Conservation (phyloP, 768 basidiomycete genomes). For the Hemileccinum rubropunctum region DNA sequence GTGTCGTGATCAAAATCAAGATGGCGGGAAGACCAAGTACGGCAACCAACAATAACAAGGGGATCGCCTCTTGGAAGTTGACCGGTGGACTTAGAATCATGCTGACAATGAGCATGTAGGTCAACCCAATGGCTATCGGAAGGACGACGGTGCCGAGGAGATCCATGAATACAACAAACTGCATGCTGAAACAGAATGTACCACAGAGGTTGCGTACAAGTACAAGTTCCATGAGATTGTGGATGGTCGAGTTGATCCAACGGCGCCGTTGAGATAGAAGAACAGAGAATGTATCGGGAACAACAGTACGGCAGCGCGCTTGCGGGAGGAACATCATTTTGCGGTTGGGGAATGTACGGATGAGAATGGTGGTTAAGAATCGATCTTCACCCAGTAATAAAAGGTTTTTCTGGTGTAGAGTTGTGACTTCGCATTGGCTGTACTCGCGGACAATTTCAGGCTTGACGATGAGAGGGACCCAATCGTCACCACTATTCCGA, state of each 20-base stretch:
- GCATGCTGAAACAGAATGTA: conserved; percentile 99
- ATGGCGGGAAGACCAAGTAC: conserved; percentile 93
- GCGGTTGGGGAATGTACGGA: conserved; percentile 95
- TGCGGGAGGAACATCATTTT: conserved; percentile 99
- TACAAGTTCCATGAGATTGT: conserved; percentile 99
- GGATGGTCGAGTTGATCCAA: conserved; percentile 99
- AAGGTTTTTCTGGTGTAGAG: conserved; percentile 97
- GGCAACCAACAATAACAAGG: conserved; percentile 81
- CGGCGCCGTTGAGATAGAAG: conserved; percentile 95
- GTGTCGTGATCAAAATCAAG: conserved; percentile 89
- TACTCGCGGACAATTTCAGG: conserved; percentile 98
- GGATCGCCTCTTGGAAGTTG: conserved; percentile 90
- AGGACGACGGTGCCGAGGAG: conserved; percentile 88
- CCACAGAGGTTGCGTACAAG: conserved; percentile 96
- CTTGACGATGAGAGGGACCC: conserved; percentile 95
- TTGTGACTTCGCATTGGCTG: conserved; percentile 89
- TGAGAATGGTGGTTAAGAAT: conserved; percentile 93
- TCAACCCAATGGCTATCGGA: conserved; percentile 90
- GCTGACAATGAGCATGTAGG: conserved; percentile 82
- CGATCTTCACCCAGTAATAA: conserved; percentile 97
- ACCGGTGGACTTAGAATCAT: conserved; percentile 79
- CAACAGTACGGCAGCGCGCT: conserved; percentile 91
- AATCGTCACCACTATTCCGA: conserved; percentile 85
- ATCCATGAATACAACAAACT: conserved; percentile 99
- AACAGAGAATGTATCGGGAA: conserved; percentile 91